Percentiles rank a stretch among this genome's conserved stretches.
phyloP scores from a whole-genome alignment of 495 filamentous ascomycete genomes.

The Talaromyces wortmannii region DNA sequence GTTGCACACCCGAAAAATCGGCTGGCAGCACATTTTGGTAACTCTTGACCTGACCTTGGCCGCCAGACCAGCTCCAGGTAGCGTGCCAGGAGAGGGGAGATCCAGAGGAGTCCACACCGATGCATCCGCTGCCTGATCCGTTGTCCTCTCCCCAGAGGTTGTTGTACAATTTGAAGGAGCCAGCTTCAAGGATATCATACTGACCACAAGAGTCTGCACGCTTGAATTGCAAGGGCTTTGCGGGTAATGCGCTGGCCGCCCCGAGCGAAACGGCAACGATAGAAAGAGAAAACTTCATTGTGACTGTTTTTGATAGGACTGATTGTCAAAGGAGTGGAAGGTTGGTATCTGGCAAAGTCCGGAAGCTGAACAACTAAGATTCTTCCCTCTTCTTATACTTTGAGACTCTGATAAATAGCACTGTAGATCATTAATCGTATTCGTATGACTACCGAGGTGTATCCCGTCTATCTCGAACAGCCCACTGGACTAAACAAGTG shows the following conservation, averaged over 20 bases:
- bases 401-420: neutral
- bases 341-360: neutral
- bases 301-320: neutral
- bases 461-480: neutral
- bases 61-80: conserved; percentile 49
- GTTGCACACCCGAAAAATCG: neutral
- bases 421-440: neutral
- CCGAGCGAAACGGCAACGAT: neutral
- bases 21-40: conserved; percentile 39
- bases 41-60: conserved; percentile 47
- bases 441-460: neutral
- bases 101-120: conserved; percentile 39
- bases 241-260: neutral
- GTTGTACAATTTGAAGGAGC: conserved; percentile 42
- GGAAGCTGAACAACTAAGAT: neutral
- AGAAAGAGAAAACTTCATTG: neutral
- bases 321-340: neutral
- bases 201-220: conserved; percentile 34
- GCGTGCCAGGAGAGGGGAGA: conserved; percentile 48
- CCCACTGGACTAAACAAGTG: neutral
- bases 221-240: neutral
- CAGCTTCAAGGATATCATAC: conserved; percentile 26
- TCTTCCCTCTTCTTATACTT: neutral
- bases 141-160: conserved; percentile 43
- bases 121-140: conserved; percentile 52